Evolutionary conservation across 495 filamentous ascomycete genomes (phyloP), one percentile per base, ranked within the genome.

Genomic region (Penicillium crystallinum): DNA sequence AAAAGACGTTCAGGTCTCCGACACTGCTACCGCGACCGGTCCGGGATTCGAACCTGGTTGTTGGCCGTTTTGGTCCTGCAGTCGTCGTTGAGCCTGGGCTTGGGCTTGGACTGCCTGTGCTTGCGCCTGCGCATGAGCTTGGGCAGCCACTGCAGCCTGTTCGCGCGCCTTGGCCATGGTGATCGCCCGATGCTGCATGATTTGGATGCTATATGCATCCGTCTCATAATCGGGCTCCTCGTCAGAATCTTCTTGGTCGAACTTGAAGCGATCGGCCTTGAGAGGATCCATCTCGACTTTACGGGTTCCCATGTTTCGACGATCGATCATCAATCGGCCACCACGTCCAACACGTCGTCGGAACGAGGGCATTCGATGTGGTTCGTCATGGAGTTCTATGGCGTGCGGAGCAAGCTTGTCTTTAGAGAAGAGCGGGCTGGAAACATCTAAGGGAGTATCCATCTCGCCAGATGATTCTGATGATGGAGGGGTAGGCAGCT

Each of bases 401-500:
- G 66, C 66, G 46, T 57, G 70, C 43, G 73, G 69, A 21, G 70
- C 68, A 35, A 78, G 70, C 46, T 74, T 74, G 59, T 82, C 79
- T 49, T 70, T 73, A 39, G 78, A 69, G 48, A 72, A 64, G 34
- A 78, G 63, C 33, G 71, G 59, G 29, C 67, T 71, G 19, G 68
- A 52, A 53, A 66, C 70, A 51, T 72, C 71, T 69, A 68, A 70
- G 41, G 72, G 57, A 54, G 64, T 65, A 36, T 82, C 79, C 56
- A 68, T 68, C 56, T 75, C 79, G 49, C 80, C 85, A 9, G 85
- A 87, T 36, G 85, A 82, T 46, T 84, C 82, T 52, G 88, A 90
- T 29, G 89, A 84, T 47, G 91, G 91, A 12, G 91, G 91, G 19
- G 90, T 95, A 60, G 90, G 88, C 55, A 91, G 70, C 66, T 90